A percentile compares a stretch with the other conserved stretches of the same genome.
These are phyloP conservation scores for Debaryomycetaceae sp. DNA, from an alignment of 1,139 yeast genomes.

Conservation along the genomic window DNA sequence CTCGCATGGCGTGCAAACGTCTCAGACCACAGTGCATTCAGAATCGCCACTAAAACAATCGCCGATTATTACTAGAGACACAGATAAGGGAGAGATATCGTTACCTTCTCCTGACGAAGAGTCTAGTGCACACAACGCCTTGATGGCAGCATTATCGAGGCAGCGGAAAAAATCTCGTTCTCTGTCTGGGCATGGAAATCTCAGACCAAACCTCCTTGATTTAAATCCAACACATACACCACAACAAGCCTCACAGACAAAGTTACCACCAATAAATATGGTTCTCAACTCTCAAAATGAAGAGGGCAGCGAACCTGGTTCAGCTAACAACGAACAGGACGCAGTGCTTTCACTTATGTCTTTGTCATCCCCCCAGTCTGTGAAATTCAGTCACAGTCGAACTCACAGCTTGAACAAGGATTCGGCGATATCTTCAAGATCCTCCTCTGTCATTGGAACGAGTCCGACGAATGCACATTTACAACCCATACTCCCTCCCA, in stretches of 20 bases:
- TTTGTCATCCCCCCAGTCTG: conserved; percentile 39
- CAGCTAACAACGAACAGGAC: conserved; percentile 32
- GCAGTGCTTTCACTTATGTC: conserved; percentile 46
- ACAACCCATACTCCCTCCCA: conserved; percentile 28
- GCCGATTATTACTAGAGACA: conserved; percentile 17
- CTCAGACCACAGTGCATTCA: conserved; percentile 8
- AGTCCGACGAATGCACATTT: conserved; percentile 15
- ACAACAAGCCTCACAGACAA: conserved; percentile 6
- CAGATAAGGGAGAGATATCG: conserved; percentile 7
- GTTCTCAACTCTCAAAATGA: conserved; percentile 11
- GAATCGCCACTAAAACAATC: conserved; percentile 19
- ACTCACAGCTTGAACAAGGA: conserved; percentile 25
- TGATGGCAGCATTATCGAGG: conserved; percentile 38
- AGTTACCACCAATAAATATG: conserved; percentile 31
- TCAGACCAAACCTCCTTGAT: conserved; percentile 1
- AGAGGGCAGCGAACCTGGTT: conserved; percentile 4
- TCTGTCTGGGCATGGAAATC: conserved; percentile 1
- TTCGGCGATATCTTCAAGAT: conserved; percentile 20
- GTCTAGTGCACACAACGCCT: conserved; percentile 42
- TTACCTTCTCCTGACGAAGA: conserved; percentile 32
- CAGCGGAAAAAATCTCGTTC: conserved; percentile 22
- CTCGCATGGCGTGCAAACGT: background rate
- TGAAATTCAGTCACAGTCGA: conserved; percentile 30
- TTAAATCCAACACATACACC: conserved; percentile 2
- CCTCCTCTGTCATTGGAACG: conserved; percentile 19